These are phyloP conservation scores for Cyclocybe aegerita DNA, from an alignment of 768 basidiomycete species.

Conservation along the genomic window DNA sequence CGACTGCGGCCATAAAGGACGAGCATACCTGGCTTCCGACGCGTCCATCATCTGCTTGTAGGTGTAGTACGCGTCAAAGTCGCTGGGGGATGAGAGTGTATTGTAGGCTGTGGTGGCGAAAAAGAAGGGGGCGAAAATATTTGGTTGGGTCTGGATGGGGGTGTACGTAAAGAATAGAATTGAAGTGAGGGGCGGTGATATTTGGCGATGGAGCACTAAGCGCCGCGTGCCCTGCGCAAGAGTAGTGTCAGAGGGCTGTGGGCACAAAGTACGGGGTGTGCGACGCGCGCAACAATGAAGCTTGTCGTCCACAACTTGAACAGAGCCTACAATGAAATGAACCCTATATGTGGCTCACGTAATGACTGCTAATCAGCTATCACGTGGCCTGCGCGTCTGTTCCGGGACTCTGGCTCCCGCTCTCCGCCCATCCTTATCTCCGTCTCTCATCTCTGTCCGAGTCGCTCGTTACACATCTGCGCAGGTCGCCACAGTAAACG, in stretches of 20 bases:
- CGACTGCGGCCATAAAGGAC: not conserved
- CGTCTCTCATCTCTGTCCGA: not conserved
- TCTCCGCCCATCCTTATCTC: not conserved
- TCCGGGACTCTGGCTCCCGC: not conserved
- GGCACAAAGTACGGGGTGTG: not conserved
- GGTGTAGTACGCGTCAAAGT: not conserved
- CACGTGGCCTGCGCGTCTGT: conserved; percentile 8
- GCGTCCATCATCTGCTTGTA: conserved; percentile 30
- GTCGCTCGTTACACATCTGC: conserved; percentile 1
- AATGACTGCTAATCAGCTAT: conserved; percentile 5
- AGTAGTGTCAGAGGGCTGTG: not conserved
- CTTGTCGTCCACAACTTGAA: not conserved
- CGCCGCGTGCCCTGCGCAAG: too few species aligned
- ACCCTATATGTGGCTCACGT: conserved; percentile 4
- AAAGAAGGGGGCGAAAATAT: not conserved
- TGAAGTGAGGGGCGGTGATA: not conserved
- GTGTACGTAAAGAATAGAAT: conserved; percentile 9
- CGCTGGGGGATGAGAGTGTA: not conserved
- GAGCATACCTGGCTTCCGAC: conserved; percentile 35
- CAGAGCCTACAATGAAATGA: not conserved
- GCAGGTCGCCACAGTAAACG: conserved; percentile 13
- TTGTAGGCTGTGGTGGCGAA: not conserved
- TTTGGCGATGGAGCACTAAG: too few species aligned
- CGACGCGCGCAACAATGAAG: not conserved
- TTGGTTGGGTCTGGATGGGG: not conserved